Base-by-base conservation (phyloP, 108 stramenopile genomes). In the Nitzschia sp. region DNA sequence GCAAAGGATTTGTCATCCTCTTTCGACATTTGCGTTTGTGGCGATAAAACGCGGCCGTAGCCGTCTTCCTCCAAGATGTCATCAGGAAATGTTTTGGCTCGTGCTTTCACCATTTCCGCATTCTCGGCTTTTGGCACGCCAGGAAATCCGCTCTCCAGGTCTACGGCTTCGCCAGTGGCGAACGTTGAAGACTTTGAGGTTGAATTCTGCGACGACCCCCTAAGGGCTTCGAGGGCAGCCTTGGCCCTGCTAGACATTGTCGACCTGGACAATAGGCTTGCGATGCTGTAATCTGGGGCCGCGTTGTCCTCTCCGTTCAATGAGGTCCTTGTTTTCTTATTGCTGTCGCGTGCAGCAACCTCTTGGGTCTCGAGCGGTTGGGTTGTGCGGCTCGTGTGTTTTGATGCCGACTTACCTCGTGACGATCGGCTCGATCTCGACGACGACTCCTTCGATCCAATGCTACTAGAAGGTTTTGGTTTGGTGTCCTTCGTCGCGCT, bases 1-100 rank as follows among this genome's bases (percentile, higher is more conserved):
- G 56, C 24, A 15, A 32, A 57, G 18, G 3, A 57, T 11, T 57
- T 25, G 56, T 57, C 56, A 57, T 32, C 30, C 51, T 53, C 18
- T 6, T 53, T n/a, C 24, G 6, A n/a, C 19, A 4, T 6, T 13
- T 13, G 38, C 38, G 38, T 9, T 42, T 42, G 6, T 42, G 13
- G 38, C 9, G 38, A 42, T 42, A 42, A 9, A 6, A 42, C 38
- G 6, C 38, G 38, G 13, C 13, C 13, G 38, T 42, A 42, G 13
- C 6, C 38, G 9, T 42, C 38, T 13, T 13, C 9, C 13, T 42
- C 38, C 9, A 42, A 42, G 13, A 13, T 9, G 38, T 42, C 38
- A 42, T 42, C 38, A 42, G 38, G 38, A 6, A 13, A 42, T 42
- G n/a, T n/a, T n/a, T n/a, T n/a, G 38, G 38, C 38, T 42, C 9